Conservation (phyloP, 2,329 filamentous ascomycete species). For the Biscogniauxia mediterranea region DNA sequence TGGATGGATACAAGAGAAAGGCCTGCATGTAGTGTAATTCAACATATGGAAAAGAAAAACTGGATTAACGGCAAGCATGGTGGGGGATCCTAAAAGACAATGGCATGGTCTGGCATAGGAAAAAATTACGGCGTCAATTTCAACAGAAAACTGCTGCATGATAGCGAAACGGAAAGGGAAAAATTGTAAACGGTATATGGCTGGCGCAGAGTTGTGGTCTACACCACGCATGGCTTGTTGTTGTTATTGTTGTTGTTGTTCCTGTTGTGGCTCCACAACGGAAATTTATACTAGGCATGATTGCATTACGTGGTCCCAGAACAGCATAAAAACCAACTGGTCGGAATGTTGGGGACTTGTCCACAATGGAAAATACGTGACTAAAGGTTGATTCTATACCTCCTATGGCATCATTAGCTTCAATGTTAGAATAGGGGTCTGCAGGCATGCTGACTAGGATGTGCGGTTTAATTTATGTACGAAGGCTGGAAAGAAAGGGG, state of each 20-base stretch:
- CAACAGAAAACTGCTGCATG: background rate
- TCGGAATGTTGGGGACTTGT: background rate
- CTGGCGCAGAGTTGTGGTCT: background rate
- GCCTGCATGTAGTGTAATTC: background rate
- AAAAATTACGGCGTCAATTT: background rate
- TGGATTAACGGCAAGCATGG: background rate
- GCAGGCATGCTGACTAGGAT: background rate
- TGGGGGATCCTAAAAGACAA: background rate
- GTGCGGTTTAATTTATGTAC: background rate
- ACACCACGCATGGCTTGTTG: background rate
- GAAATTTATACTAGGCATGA: slow-evolving; percentile 1
- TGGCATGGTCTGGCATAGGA: background rate
- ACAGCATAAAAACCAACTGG: background rate
- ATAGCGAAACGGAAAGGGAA: background rate
- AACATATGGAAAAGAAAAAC: background rate
- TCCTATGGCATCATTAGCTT: background rate
- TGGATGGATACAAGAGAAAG: background rate
- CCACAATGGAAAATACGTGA: background rate
- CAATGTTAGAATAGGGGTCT: background rate
- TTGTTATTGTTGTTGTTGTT: background rate
- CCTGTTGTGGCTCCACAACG: background rate
- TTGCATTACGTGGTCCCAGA: background rate
- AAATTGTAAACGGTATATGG: background rate
- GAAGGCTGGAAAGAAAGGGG: too few species aligned
- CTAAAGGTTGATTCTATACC: background rate